phyloP scores from a whole-genome alignment of 441 rosid species.

The Aleurites moluccanus region DNA sequence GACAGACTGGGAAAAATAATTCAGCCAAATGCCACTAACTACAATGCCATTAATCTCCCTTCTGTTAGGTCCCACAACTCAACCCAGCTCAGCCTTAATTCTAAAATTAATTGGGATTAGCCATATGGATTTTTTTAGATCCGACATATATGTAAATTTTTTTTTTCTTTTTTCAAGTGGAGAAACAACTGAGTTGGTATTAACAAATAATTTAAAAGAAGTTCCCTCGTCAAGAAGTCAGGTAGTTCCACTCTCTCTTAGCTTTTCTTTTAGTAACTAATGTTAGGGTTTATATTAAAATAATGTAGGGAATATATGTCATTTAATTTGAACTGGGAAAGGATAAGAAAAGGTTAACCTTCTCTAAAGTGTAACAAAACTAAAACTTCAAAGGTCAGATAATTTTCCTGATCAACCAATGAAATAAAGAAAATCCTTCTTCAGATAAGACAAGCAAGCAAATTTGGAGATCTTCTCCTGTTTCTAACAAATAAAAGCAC shows the following conservation, averaged over 20 bases:
- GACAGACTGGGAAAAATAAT: no score
- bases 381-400: neutral
- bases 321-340: neutral
- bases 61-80: no score
- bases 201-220: neutral
- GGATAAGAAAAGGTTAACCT: neutral
- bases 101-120: no score
- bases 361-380: neutral
- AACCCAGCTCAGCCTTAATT: no score
- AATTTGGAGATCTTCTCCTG: neutral
- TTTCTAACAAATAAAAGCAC: conserved; percentile 11
- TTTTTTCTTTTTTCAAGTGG: neutral
- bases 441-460: no score
- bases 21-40: no score
- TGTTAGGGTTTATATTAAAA: neutral
- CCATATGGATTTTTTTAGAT: no score
- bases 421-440: neutral
- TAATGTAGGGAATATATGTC: neutral
- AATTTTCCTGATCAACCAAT: neutral
- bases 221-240: neutral
- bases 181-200: no score
- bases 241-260: neutral
- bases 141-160: neutral
- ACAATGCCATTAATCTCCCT: no score
- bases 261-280: neutral